Evolutionary conservation across 768 basidiomycete species (phyloP).

Genomic region (Pleurotus sapidus): DNA sequence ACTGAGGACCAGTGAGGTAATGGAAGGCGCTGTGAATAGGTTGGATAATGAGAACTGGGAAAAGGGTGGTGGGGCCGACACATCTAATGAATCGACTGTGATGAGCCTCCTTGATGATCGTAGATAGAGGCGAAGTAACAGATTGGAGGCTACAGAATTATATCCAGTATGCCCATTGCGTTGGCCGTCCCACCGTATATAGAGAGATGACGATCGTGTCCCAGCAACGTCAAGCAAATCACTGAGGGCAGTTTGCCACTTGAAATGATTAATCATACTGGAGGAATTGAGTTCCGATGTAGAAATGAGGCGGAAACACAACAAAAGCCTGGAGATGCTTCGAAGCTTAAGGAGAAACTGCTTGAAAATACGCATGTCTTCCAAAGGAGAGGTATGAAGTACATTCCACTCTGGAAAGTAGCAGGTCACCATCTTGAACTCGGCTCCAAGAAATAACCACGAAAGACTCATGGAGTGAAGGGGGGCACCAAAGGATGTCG

Average conservation of each 20-base stretch:
- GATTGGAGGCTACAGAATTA: too few species aligned
- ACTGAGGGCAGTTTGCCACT: not conserved
- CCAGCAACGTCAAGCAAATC: not conserved
- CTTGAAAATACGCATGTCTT: not conserved
- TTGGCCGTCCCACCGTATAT: too few species aligned
- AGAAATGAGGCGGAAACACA: not conserved
- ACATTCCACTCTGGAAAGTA: not conserved
- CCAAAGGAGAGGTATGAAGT: not conserved
- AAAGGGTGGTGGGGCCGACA: not conserved
- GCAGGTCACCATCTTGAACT: not conserved
- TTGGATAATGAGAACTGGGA: not conserved
- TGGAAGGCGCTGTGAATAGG: not conserved
- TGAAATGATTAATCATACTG: not conserved
- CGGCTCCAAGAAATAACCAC: not conserved
- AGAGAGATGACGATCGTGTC: not conserved
- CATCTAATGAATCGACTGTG: not conserved
- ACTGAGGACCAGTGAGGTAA: not conserved
- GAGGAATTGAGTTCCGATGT: too few species aligned
- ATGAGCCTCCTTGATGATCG: too few species aligned
- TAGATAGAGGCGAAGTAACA: too few species aligned
- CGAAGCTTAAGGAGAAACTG: not conserved
- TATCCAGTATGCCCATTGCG: too few species aligned
- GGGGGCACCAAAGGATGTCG: not conserved
- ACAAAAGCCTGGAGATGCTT: not conserved
- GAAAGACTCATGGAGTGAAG: not conserved